Conservation (phyloP, 352 stramenopile species). For the Saprolegnia diclina region DNA sequence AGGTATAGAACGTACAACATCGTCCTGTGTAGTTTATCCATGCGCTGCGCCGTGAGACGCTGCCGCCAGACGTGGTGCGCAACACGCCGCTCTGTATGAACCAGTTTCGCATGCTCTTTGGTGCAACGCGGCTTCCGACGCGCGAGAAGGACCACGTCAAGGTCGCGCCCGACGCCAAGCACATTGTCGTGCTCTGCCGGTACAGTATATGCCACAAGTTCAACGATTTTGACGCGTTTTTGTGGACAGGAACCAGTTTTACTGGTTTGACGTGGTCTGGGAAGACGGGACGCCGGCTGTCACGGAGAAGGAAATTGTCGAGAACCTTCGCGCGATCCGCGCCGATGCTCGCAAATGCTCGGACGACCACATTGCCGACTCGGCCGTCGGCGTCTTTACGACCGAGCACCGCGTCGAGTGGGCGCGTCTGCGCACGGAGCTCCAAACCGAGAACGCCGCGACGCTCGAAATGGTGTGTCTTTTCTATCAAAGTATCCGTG, state of each 20-base stretch:
- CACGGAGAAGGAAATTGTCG: constrained; percentile 85
- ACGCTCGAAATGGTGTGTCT: constrained; percentile 69
- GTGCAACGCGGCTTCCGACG: constrained; percentile 78
- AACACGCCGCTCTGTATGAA: constrained; percentile 92
- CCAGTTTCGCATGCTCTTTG: constrained; percentile 92
- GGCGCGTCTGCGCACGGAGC: constrained; percentile 76
- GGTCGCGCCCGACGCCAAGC: constrained; percentile 76
- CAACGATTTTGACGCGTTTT: neutral
- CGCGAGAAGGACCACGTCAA: constrained; percentile 64
- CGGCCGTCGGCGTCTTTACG: constrained; percentile 88
- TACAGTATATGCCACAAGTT: neutral
- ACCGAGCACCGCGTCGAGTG: constrained; percentile 87
- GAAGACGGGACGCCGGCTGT: constrained; percentile 81
- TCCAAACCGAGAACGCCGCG: constrained; percentile 69
- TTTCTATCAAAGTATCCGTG: neutral
- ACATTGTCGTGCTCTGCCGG: constrained; percentile 90
- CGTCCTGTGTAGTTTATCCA: constrained; percentile 67
- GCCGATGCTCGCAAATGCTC: constrained; percentile 63
- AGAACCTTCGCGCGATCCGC: constrained; percentile 89
- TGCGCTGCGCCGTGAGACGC: constrained; percentile 80
- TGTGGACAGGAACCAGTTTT: constrained; percentile 83
- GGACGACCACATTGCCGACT: constrained; percentile 50
- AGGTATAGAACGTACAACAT: neutral
- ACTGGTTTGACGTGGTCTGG: constrained; percentile 92
- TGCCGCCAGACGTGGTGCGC: constrained; percentile 88